Evolutionary conservation across 306 rosid species (phyloP).

Genomic region (Lathyrus oleraceus): DNA sequence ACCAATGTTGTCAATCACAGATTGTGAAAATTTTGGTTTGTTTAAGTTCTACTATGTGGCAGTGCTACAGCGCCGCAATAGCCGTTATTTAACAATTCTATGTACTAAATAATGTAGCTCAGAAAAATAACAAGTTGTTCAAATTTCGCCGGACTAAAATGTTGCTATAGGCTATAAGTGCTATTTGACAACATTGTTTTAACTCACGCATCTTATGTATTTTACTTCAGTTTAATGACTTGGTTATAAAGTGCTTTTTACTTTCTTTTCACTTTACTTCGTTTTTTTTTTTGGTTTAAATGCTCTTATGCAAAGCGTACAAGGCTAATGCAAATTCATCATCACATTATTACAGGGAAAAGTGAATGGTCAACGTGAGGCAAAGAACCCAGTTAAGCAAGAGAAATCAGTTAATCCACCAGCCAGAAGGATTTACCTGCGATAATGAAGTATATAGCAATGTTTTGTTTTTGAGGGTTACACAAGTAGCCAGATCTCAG

Average conservation of each 20-base stretch:
- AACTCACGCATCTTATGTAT: conserved; percentile 18
- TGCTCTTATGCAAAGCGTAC: not conserved
- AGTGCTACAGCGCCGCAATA: not conserved
- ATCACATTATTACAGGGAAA: conserved; percentile 44
- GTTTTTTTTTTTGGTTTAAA: not conserved
- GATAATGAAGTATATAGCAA: conserved; percentile 31
- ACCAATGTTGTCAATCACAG: not conserved
- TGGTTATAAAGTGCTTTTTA: not conserved
- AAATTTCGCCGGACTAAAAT: not conserved
- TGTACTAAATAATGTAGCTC: not conserved
- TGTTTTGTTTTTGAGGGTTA: not conserved
- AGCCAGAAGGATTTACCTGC: conserved; percentile 40
- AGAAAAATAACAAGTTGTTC: not conserved
- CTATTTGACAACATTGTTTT: conserved; percentile 1
- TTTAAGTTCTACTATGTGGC: not conserved
- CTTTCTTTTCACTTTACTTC: not conserved
- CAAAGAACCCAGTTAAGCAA: conserved; percentile 21
- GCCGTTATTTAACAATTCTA: not conserved
- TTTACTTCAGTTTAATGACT: not conserved
- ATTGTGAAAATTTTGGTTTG: not conserved
- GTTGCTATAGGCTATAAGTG: not conserved
- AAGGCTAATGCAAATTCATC: conserved; percentile 30
- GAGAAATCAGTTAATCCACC: not conserved
- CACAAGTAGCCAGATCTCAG: not conserved
- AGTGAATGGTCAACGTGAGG: conserved; percentile 8